phyloP scores from a whole-genome alignment of 2,329 filamentous ascomycete species.

The Diaporthe helianthi region DNA sequence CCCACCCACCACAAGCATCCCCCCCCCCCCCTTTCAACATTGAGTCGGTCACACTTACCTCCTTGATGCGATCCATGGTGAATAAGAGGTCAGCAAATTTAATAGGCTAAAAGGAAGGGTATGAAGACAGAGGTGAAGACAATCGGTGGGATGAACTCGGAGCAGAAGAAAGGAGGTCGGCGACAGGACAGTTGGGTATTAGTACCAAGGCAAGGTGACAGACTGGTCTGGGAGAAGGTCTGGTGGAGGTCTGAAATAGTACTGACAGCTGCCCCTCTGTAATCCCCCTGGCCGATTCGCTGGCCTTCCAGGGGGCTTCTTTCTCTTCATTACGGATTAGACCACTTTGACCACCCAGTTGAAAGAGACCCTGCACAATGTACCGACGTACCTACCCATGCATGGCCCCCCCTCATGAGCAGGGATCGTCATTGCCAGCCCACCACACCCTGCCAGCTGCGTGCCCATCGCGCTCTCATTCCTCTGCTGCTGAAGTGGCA shows the following conservation, averaged over 20 bases:
- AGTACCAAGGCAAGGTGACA: slow-evolving; percentile 31
- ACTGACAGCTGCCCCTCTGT: slow-evolving; percentile 32
- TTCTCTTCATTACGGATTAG: slow-evolving; percentile 29
- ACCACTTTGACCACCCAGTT: slow-evolving; percentile 16
- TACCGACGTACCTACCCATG: slow-evolving; percentile 22
- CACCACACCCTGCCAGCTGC: slow-evolving; percentile 1
- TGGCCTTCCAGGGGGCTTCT: slow-evolving; percentile 30
- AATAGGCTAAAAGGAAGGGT: slow-evolving; percentile 3
- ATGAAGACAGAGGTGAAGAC: slow-evolving; percentile 9
- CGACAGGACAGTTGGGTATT: slow-evolving; percentile 30
- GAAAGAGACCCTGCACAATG: slow-evolving; percentile 18
- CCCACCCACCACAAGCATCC: not conserved
- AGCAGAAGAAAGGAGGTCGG: slow-evolving; percentile 28
- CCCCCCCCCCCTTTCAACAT: slow-evolving; percentile 27
- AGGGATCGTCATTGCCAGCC: slow-evolving; percentile 22
- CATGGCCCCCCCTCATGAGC: slow-evolving; percentile 15
- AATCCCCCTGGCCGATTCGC: slow-evolving; percentile 34
- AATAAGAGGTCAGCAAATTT: slow-evolving; percentile 34
- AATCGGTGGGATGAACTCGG: slow-evolving; percentile 38
- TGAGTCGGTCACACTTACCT: slow-evolving; percentile 63
- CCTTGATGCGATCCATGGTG: slow-evolving; percentile 88
- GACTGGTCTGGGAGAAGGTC: slow-evolving; percentile 33
- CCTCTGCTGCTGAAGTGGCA: not conserved
- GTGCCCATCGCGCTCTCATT: not conserved
- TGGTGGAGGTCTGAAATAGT: slow-evolving; percentile 35